Evolutionary conservation across 148 eudicot species (phyloP).

Genomic region (Chenopodium quinoa): DNA sequence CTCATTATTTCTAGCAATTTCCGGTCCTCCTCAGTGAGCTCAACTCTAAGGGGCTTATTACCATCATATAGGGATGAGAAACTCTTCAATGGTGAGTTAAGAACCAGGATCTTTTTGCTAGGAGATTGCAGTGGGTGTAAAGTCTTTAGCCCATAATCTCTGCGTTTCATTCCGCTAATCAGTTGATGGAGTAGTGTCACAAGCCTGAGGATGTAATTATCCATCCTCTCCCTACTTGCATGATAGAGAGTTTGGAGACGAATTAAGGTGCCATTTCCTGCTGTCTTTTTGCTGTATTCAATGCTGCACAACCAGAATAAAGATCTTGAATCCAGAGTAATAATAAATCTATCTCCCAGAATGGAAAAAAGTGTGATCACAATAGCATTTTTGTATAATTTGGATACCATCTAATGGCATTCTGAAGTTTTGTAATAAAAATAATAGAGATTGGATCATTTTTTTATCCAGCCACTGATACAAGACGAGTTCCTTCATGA

Average conservation of each 20-base stretch:
- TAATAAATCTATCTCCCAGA: not conserved
- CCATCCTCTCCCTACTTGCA: constrained; percentile 66
- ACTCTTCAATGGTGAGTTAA: constrained; percentile 20
- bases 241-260: constrained; percentile 91
- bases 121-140: constrained; percentile 45
- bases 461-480: too few species aligned
- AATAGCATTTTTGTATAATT: not conserved
- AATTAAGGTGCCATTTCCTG: constrained; percentile 33
- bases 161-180: constrained; percentile 49
- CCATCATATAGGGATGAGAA: constrained; percentile 23
- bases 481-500: not conserved
- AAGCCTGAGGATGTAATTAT: constrained; percentile 61
- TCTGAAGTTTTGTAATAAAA: too few species aligned
- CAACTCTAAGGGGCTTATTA: constrained; percentile 24
- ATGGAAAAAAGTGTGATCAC: not conserved
- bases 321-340: not conserved
- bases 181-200: constrained; percentile 69
- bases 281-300: constrained; percentile 65
- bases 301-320: constrained; percentile 36
- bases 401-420: not conserved
- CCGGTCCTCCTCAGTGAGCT: constrained; percentile 63
- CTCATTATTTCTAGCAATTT: constrained; percentile 56
- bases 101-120: constrained; percentile 33
- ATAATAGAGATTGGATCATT: too few species aligned
- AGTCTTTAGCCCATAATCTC: constrained; percentile 49